Evolutionary conservation across 352 stramenopile genomes (phyloP), one percentile per base, ranked within the genome.

Genomic region (Pythium folliculosum): DNA sequence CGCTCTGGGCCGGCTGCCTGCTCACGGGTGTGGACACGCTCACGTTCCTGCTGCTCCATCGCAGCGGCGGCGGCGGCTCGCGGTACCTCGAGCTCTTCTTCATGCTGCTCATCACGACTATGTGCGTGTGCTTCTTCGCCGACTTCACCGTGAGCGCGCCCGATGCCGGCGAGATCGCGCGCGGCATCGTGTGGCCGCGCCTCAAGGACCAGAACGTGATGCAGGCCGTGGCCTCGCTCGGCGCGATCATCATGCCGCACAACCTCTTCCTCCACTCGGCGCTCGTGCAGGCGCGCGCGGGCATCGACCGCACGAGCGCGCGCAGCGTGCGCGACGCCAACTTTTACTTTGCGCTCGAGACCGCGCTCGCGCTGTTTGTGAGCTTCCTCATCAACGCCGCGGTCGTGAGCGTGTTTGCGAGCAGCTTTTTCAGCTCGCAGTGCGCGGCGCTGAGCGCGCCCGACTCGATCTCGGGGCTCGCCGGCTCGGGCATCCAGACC

Each of bases 231-330:
- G 95, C 91, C 1, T 98, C 98, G 58, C 69, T 99, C 13, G 96
- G 95, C 43, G 90, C 94, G 0, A 93, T 99, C 43, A 97, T 98
- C 79, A 99, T 99, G 96, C 96, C 96, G 3, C 94, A 98, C 82
- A 98, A 99, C 59, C 82, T 99, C 16, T 98, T 97, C 66, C 76
- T 99, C 32, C 96, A 99, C 71, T 98, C 91, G 9, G 96, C 87
- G 19, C 82, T 98, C 0, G 88, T 98, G 27, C 91, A 91, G 45
- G 78, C 81, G 3, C 61, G 81, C 8, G 68, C 35, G 90, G 64
- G 80, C 17, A 61, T 95, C 1, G 80, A 94, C 56, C 82, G 74
- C 25, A 63, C 72, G 2, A 80, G 93, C 68, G 51, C 37, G 5
- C 79, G 75, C 35, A 90, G 91, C 45, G 79, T 97, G 37, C 65